Percentiles rank a stretch among this genome's conserved stretches.
phyloP scores from a whole-genome alignment of 2,329 filamentous ascomycete species.

The Exophiala aquamarina region DNA sequence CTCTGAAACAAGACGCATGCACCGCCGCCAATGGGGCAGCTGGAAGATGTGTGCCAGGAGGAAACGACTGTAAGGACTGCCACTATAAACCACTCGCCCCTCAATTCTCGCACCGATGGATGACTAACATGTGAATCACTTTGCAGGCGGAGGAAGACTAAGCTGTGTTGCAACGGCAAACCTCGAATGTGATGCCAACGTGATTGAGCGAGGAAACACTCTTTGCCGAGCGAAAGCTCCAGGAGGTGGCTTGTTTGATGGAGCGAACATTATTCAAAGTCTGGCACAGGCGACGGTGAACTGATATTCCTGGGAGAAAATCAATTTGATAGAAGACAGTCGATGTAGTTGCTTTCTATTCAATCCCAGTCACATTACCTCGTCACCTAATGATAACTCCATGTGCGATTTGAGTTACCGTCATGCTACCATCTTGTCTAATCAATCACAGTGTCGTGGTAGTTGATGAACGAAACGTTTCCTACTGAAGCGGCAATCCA shows the following conservation, averaged over 20 bases:
- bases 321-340: too few species aligned
- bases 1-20: constrained; percentile 9
- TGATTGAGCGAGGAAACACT: constrained; percentile 10
- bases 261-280: constrained; percentile 3
- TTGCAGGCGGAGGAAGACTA: constrained; percentile 4
- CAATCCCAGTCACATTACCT: too few species aligned
- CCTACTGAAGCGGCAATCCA: too few species aligned
- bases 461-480: too few species aligned
- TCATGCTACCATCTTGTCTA: too few species aligned
- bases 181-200: constrained; percentile 3
- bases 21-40: constrained; percentile 3
- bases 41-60: constrained; percentile 6
- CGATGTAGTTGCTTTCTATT: too few species aligned
- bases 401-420: too few species aligned
- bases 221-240: constrained; percentile 10
- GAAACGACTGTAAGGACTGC: neutral
- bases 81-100: neutral
- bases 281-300: constrained; percentile 3
- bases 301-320: neutral
- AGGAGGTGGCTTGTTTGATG: constrained; percentile 3
- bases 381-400: too few species aligned
- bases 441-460: too few species aligned
- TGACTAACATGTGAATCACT: neutral
- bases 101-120: neutral
- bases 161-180: constrained; percentile 6